Evolutionary conservation across 352 stramenopile species (phyloP), one percentile per base, ranked within the genome.

Genomic region (Globisporangium cylindrosporum): DNA sequence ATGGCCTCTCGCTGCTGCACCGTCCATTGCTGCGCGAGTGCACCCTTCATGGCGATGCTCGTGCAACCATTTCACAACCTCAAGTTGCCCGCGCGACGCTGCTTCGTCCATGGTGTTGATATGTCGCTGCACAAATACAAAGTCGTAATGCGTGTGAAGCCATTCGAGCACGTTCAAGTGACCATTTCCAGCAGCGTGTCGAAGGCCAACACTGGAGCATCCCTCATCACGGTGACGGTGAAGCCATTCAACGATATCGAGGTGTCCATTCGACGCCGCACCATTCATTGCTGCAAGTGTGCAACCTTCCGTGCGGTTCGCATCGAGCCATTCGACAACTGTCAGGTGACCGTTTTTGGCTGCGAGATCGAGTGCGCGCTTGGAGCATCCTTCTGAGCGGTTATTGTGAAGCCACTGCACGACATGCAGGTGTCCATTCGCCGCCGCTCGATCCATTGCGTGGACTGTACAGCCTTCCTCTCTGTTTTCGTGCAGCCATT

Each of bases 231-330:
- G 76, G 48, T 89, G 60, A 4, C 58, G 54, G 5, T 87, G 79
- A 2, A 91, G 73, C 77, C 77, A 92, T 61, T 80, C 58, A n/a
- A 91, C 67, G 15, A 86, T 73, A 22, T 81, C 78, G 14, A 90
- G 38, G 32, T 86, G 81, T 22, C 84, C 84, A 12, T 74, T 73
- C 10, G 72, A 73, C 0, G 71, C 76, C 0, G 81, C 81, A 10
- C 75, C 69, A 38, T 86, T 76, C 79, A 88, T 90, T 0, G 78
- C 81, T 3, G 72, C 67, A 32, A 76, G 68, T 9, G 79, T 82
- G 53, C 79, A 84, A 0, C 79, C 76, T 65, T 82, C 74, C 0
- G 18, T 66, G 29, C 76, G 73, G 51, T 86, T 66, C 27, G 53
- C 57, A 29, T 89, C 77, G 2, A 91, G 69, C 79, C 79, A 89